Percentiles rank a stretch among this genome's conserved stretches.
Conservation (phyloP, 768 basidiomycete species). For the Tylopilus sp. region DNA sequence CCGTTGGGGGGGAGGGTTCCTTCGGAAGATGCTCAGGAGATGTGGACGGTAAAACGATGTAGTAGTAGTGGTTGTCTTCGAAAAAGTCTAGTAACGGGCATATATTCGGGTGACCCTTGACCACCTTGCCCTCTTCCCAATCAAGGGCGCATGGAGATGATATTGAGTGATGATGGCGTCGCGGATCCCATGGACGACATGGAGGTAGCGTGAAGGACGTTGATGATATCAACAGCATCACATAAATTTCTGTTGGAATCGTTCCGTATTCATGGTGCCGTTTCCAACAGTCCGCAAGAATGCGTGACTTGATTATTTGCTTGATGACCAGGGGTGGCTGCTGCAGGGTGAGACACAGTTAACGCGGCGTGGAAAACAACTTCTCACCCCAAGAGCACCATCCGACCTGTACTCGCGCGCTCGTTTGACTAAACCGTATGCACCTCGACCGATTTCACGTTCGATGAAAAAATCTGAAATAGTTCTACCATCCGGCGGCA, state of each 20-base stretch:
- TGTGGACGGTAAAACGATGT: conserved; percentile 82
- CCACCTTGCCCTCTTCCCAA: conserved; percentile 68
- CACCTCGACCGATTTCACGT: conserved; percentile 87
- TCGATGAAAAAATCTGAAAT: conserved; percentile 87
- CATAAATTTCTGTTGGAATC: conserved; percentile 96
- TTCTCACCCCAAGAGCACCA: conserved; percentile 80
- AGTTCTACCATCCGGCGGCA: conserved; percentile 55
- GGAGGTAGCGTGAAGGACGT: conserved; percentile 76
- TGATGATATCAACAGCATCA: conserved; percentile 86
- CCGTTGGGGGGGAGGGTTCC: conserved; percentile 59
- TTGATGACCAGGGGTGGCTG: conserved; percentile 93
- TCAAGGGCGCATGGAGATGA: conserved; percentile 17
- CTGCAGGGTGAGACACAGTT: conserved; percentile 7
- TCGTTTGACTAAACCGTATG: conserved; percentile 92
- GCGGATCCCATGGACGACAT: conserved; percentile 81
- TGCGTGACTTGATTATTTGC: conserved; percentile 97
- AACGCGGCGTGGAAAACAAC: conserved; percentile 4
- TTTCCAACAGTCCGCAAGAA: conserved; percentile 99
- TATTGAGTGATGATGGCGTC: conserved; percentile 36
- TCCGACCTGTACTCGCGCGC: conserved; percentile 74
- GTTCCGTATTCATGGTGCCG: conserved; percentile 92
- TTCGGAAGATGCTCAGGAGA: conserved; percentile 54
- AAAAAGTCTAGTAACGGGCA: conserved; percentile 95
- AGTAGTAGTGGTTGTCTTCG: conserved; percentile 95
- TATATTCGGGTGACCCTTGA: conserved; percentile 93